Evolutionary conservation across 2,329 filamentous ascomycete species (phyloP).

Genomic region (Chaetoscypha palmicola): DNA sequence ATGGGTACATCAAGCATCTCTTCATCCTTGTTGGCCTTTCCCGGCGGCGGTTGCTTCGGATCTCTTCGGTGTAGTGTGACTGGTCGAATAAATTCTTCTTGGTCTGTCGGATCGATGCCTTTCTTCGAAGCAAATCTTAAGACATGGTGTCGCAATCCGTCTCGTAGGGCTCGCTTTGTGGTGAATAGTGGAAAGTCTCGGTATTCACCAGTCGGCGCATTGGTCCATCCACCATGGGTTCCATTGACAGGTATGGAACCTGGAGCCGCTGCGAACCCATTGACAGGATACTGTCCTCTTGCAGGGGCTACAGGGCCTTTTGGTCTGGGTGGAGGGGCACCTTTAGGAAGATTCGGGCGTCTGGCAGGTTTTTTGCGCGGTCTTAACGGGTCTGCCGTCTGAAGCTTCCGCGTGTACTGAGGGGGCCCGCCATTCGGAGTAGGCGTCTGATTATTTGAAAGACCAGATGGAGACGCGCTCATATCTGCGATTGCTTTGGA

Average conservation of each 20-base stretch:
- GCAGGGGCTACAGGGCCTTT: conserved; percentile 17
- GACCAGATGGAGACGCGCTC: conserved; percentile 38
- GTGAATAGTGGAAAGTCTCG: conserved; percentile 67
- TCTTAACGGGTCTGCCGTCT: conserved; percentile 55
- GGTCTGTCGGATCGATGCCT: conserved; percentile 60
- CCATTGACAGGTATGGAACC: conserved; percentile 11
- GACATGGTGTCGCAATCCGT: conserved; percentile 78
- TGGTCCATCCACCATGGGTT: conserved; percentile 42
- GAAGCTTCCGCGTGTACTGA: conserved; percentile 41
- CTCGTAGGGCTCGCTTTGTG: conserved; percentile 71
- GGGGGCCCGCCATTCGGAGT: conserved; percentile 40
- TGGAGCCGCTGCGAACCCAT: conserved; percentile 12
- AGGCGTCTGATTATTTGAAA: conserved; percentile 39
- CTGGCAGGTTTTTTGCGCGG: conserved; percentile 47
- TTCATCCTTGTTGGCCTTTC: conserved; percentile 57
- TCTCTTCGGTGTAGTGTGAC: conserved; percentile 86
- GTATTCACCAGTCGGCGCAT: conserved; percentile 33
- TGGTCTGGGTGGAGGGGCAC: conserved; percentile 13
- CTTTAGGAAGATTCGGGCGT: conserved; percentile 30
- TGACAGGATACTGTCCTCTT: conserved; percentile 15
- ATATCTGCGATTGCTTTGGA: conserved; percentile 29
- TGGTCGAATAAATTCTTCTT: conserved; percentile 77
- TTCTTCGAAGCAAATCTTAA: conserved; percentile 64
- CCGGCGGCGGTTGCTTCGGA: conserved; percentile 61
- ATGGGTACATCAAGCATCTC: conserved; percentile 34